Conservation (phyloP, 768 basidiomycete genomes). For the Leccinellum luteum region DNA sequence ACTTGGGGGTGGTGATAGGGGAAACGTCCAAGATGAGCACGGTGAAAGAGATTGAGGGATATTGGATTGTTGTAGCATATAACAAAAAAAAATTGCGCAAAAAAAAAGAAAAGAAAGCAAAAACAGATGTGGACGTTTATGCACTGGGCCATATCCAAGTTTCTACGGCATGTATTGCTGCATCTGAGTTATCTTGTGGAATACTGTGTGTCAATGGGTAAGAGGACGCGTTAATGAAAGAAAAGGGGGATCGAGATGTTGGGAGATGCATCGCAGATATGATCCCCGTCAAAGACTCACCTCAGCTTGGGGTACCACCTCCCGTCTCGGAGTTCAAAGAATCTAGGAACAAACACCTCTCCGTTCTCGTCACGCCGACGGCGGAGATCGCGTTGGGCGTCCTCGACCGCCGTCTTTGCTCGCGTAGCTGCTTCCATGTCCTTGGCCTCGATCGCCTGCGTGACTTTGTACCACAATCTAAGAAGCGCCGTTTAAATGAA, state of each 20-base stretch:
- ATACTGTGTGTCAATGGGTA: slow-evolving; percentile 43
- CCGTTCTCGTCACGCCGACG: slow-evolving; percentile 73
- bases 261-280: too few relatives aligned
- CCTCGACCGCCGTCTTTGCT: slow-evolving; percentile 89
- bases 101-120: not conserved
- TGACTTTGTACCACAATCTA: slow-evolving; percentile 75
- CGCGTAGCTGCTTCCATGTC: slow-evolving; percentile 95
- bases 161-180: slow-evolving; percentile 63
- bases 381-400: slow-evolving; percentile 82
- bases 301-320: slow-evolving; percentile 80
- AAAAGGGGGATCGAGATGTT: too few relatives aligned
- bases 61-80: slow-evolving; percentile 15
- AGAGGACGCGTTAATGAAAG: too few relatives aligned
- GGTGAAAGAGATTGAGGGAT: slow-evolving; percentile 8
- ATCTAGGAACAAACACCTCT: slow-evolving; percentile 66
- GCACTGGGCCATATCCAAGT: slow-evolving; percentile 70
- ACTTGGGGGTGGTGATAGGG: not conserved
- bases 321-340: slow-evolving; percentile 75
- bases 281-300: too few relatives aligned
- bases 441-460: slow-evolving; percentile 76
- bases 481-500: not conserved
- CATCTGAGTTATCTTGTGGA: slow-evolving; percentile 59
- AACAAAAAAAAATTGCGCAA: not conserved
- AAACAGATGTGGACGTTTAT: slow-evolving; percentile 1
- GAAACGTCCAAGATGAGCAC: not conserved